Evolutionary conservation across 331 rosid species (phyloP), one percentile per base, ranked within the genome.

Genomic region (Dryas integrifolia): DNA sequence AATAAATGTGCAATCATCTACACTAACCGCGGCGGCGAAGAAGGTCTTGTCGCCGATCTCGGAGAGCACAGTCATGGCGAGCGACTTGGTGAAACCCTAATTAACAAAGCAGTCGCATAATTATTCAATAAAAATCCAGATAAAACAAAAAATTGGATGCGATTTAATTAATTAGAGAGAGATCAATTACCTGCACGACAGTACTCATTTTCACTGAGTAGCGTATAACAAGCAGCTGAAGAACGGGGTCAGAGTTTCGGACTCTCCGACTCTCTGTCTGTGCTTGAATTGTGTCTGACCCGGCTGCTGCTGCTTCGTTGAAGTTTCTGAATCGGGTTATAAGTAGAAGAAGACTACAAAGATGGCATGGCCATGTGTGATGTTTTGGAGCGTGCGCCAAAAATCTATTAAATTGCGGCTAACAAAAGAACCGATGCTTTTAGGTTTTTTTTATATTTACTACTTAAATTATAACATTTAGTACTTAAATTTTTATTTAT

Each of bases 1-100:
- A 15, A 52, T 3, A 5, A 2, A 35, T 5, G 49, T 40, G 51
- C 14, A 62, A n/a, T 12, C 44, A 2, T 11, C n/a, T 7, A 2
- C 3, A 70, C 97, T 81, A 40, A 95, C 99, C 90, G 99, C 99
- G 68, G 99, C 99, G 24, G 99, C 99, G 56, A 95, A 92, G 78
- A 95, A 95, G 3, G 99, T 95, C 84, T 95, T 95, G 75, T 95
- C 99, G 60, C 99, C 99, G 92, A 95, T 87, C 92, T 95, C 99
- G 6, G 99, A 95, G 69, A 95, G 92, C 71, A 95, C 89, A 62
- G 99, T 95, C 92, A 95, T 88, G 67, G 96, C 97, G 49, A 95
- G 90, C 4, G 99, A 95, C 93, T 95, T 95, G 35, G 93, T 85
- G 70, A 95, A 89, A 81, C 99, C 99, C 99, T 95, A 60, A 74